These are phyloP conservation scores for Phragmites australis DNA, from an alignment of 176 grass and related monocot species.

Conservation along the genomic window DNA sequence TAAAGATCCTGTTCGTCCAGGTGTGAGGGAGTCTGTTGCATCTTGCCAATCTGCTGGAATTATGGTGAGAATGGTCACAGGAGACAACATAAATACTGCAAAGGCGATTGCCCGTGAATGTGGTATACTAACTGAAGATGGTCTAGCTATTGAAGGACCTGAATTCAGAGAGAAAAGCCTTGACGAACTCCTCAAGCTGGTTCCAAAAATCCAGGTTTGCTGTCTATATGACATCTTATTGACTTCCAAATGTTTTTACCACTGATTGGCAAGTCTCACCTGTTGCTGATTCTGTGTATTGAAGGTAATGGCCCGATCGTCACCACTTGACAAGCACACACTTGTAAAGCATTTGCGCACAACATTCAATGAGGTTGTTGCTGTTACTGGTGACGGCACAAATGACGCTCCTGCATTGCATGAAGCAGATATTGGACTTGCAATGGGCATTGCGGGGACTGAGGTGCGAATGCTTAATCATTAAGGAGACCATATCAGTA, in stretches of 20 bases:
- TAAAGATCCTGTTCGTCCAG: constrained; percentile 92
- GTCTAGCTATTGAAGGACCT: constrained; percentile 79
- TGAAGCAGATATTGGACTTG: constrained; percentile 99
- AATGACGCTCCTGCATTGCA: constrained; percentile 98
- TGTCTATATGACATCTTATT: constrained; percentile 17
- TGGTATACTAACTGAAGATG: constrained; percentile 90
- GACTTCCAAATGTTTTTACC: not conserved
- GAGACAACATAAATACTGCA: constrained; percentile 90
- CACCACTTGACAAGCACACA: constrained; percentile 93
- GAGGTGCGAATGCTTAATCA: constrained; percentile 56
- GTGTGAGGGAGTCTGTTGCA: constrained; percentile 94
- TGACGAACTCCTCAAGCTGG: constrained; percentile 60
- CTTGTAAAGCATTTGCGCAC: constrained; percentile 90
- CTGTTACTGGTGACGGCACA: constrained; percentile 97
- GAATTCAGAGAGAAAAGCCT: constrained; percentile 82
- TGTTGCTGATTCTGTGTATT: constrained; percentile 35
- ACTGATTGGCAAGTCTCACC: constrained; percentile 20
- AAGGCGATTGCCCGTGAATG: constrained; percentile 91
- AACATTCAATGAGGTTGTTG: constrained; percentile 88
- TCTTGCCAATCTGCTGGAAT: constrained; percentile 69
- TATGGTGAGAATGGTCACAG: constrained; percentile 90
- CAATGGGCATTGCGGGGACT: constrained; percentile 97
- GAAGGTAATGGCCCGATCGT: constrained; percentile 97
- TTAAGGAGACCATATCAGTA: not conserved
- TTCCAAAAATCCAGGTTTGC: constrained; percentile 92